Percentiles rank a stretch among this genome's conserved stretches.
These are phyloP conservation scores for Corymbia maculata DNA, from an alignment of 345 rosid genomes.

Conservation along the genomic window DNA sequence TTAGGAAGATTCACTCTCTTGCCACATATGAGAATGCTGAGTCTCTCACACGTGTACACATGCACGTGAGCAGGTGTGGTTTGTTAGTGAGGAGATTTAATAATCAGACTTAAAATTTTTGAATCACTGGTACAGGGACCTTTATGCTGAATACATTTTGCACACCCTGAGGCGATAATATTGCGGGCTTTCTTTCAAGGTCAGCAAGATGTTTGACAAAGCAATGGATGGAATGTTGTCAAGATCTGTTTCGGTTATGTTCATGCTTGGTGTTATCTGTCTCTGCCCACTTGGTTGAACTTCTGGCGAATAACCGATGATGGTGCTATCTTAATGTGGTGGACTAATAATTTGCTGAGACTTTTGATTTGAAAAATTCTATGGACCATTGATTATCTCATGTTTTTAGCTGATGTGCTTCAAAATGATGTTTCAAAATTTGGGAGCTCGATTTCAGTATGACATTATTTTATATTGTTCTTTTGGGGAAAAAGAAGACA, in stretches of 20 bases:
- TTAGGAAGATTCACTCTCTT: background rate
- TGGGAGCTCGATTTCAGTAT: background rate
- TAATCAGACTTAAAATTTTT: background rate
- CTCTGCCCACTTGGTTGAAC: background rate
- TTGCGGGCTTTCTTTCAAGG: background rate
- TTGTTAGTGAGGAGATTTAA: background rate
- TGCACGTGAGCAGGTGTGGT: background rate
- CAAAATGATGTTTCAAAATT: background rate
- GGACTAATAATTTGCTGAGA: background rate
- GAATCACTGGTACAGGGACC: slow-evolving; percentile 51
- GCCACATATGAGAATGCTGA: background rate
- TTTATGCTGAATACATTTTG: slow-evolving; percentile 75
- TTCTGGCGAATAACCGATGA: background rate
- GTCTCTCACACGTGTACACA: background rate
- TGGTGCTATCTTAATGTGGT: background rate
- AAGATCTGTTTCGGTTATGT: background rate
- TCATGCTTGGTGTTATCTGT: background rate
- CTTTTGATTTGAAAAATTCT: background rate
- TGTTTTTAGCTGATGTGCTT: background rate
- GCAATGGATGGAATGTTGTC: background rate
- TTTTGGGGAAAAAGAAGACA: background rate
- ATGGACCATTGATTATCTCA: background rate
- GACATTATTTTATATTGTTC: background rate
- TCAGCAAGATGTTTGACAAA: background rate
- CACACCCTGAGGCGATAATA: slow-evolving; percentile 67